Evolutionary conservation across 2,329 filamentous ascomycete genomes (phyloP).

Genomic region (Aspergillus bombycis): DNA sequence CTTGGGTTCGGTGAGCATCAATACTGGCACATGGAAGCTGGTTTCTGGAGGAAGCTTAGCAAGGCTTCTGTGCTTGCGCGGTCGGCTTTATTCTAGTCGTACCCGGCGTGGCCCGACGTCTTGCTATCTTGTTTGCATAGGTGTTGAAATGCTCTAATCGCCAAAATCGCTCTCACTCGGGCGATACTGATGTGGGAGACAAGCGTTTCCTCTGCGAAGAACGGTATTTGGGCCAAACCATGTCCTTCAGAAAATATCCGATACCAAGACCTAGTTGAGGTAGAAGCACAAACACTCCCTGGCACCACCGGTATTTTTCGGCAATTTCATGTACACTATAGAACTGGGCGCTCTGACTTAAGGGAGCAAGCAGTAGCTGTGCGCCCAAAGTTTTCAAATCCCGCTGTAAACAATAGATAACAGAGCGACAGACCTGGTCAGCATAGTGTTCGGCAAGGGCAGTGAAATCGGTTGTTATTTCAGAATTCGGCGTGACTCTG

Average conservation of each 20-base stretch:
- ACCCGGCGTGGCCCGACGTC: not conserved
- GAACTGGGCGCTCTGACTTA: constrained; percentile 25
- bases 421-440: constrained; percentile 23
- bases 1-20: not conserved
- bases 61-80: not conserved
- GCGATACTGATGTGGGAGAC: not conserved
- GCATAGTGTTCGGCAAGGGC: constrained; percentile 23
- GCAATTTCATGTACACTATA: constrained; percentile 17
- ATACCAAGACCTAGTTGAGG: constrained; percentile 21
- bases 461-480: constrained; percentile 12
- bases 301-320: constrained; percentile 23
- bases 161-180: not conserved
- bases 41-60: not conserved
- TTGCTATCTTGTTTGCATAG: not conserved
- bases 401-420: constrained; percentile 22
- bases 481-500: not conserved
- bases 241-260: constrained; percentile 22
- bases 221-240: constrained; percentile 26
- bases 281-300: constrained; percentile 22
- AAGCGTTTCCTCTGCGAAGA: constrained; percentile 9
- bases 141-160: not conserved
- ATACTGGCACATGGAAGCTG: not conserved
- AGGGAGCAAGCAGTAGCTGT: constrained; percentile 21
- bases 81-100: not conserved
- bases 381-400: constrained; percentile 25